Evolutionary conservation across 345 rosid species (phyloP).

Genomic region (Pseudoturritis turrita): DNA sequence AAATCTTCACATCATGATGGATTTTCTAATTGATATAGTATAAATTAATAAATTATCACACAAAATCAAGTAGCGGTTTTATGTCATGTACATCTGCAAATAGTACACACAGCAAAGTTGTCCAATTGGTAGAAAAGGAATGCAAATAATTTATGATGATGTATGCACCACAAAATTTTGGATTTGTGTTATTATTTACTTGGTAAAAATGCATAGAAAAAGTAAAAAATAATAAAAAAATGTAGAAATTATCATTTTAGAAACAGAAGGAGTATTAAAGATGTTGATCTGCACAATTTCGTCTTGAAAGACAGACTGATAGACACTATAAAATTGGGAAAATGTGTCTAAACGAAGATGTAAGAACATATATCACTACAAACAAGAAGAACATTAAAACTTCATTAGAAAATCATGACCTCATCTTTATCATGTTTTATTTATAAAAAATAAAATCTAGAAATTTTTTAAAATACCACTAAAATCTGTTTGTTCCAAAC

Average conservation of each 20-base stretch:
- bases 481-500: too few species aligned
- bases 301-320: background rate
- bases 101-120: background rate
- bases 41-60: background rate
- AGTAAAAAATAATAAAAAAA: too few species aligned
- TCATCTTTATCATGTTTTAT: background rate
- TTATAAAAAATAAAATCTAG: too few species aligned
- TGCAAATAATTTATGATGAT: background rate
- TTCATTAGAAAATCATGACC: background rate
- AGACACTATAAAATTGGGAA: background rate
- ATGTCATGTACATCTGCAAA: background rate
- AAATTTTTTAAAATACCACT: too few species aligned
- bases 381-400: background rate
- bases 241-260: too few species aligned
- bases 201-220: too few species aligned
- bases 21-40: too few species aligned
- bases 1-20: too few species aligned
- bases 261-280: too few species aligned
- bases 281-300: background rate
- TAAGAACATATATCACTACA: background rate
- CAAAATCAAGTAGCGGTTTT: background rate
- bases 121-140: background rate
- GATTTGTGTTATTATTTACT: background rate
- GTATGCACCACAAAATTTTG: background rate
- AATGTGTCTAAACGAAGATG: background rate